Base-by-base conservation (phyloP, 2,329 filamentous ascomycete genomes). In the Cladophialophora bantiana region DNA sequence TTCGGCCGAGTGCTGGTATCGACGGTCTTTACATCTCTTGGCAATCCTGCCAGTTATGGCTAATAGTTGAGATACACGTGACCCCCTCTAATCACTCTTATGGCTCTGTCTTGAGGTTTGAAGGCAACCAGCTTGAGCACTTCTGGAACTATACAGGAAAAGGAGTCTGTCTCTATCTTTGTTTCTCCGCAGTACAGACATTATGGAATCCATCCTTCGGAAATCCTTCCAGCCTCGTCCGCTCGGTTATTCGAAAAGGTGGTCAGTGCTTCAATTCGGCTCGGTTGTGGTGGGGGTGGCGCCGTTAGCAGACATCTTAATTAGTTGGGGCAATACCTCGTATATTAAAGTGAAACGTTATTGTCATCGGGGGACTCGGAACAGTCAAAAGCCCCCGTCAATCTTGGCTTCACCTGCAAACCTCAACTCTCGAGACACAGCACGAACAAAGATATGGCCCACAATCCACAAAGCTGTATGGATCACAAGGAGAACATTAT, bases 221-320 rank as follows among this genome's bases (percentile, higher is more conserved):
- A 20, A 26, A 1, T 12, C 6, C 40, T 50, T 10, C 15, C n/a
- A 50, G 45, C 18, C 18, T 50, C 45, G 45, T 18, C 45, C 6
- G 9, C 45, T 50, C 20, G 45, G 45, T 26, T 50, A 26, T 2
- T 26, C 7, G 45, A 20, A 50, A 26, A 50, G 3, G 20, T 50
- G 45, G 45, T 2, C 18, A 12, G 26, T 20, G 45, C 45, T 50
- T 20, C 26, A 50, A 4, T 26, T 26, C 45, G 45, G 45, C 45
- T 50, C 45, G 45, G 45, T 10, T 50, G n/a, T 50, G 45, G 45
- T 50, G 45, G 45, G 18, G 45, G 45, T 50, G 45, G 18, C 7
- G 20, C 18, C 12, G 18, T 10, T 2, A 26, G 13, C 40, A 50
- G 45, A 20, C 18, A 1, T 26, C 26, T 2, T 26, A 26, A 26